A percentile compares a stretch with the other conserved stretches of the same genome.
Conservation (phyloP, 164 flowering plant species). For the Aristolochia californica region DNA sequence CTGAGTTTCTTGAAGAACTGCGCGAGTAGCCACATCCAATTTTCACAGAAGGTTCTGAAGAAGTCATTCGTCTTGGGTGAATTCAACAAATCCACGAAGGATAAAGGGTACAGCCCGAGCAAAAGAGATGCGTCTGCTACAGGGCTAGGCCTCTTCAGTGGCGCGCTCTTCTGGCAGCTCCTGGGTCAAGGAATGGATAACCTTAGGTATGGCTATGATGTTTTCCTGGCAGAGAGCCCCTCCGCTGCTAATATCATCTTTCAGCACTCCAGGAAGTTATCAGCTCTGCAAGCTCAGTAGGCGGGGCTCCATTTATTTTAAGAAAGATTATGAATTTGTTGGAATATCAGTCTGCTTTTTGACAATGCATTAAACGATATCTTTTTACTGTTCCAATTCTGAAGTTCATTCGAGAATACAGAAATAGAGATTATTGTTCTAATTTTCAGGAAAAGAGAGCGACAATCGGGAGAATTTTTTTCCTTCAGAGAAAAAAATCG, state of each 20-base stretch:
- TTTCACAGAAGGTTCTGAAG: slow-evolving; percentile 19
- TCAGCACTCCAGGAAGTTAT: slow-evolving; percentile 41
- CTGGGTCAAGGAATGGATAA: slow-evolving; percentile 38
- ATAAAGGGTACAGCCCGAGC: slow-evolving; percentile 20
- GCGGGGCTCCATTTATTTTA: too few species aligned
- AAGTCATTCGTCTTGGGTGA: slow-evolving; percentile 35
- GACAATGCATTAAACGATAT: too few species aligned
- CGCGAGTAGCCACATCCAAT: slow-evolving; percentile 27
- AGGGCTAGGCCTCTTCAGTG: slow-evolving; percentile 24
- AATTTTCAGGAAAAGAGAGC: too few species aligned
- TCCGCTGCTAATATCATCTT: slow-evolving; percentile 38
- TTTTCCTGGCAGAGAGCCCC: slow-evolving; percentile 45
- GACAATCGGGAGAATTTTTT: too few species aligned
- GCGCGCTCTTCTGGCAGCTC: slow-evolving; percentile 26
- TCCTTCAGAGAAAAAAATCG: too few species aligned
- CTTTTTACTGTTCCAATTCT: too few species aligned
- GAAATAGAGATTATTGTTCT: too few species aligned
- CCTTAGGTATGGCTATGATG: slow-evolving; percentile 58
- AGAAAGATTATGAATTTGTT: too few species aligned
- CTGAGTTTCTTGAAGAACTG: slow-evolving; percentile 20
- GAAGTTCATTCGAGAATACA: too few species aligned
- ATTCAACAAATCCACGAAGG: slow-evolving; percentile 37
- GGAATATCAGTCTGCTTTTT: too few species aligned
- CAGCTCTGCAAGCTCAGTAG: too few species aligned
- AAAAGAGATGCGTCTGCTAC: slow-evolving; percentile 28